A percentile compares a stretch with the other conserved stretches of the same genome.
Conservation (phyloP, 306 rosid genomes). For the Castanopsis chinensis region DNA sequence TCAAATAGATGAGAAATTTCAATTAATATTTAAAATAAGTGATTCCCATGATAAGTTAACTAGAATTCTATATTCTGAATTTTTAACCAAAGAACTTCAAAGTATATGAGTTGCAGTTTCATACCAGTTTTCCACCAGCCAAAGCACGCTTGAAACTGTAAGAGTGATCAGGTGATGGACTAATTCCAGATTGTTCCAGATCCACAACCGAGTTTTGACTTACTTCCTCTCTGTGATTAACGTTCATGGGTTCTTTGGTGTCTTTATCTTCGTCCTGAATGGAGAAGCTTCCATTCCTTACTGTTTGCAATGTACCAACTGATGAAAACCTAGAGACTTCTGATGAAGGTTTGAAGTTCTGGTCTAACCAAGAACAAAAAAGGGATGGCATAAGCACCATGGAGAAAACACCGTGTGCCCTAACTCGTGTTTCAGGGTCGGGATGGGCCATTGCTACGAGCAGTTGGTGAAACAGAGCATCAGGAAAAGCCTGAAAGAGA, state of each 20-base stretch:
- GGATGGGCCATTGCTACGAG: constrained; percentile 86
- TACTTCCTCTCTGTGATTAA: constrained; percentile 32
- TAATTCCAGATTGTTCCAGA: constrained; percentile 31
- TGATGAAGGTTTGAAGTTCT: constrained; percentile 31
- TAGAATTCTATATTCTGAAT: background rate
- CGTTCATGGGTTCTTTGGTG: constrained; percentile 32
- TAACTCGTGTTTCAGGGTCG: constrained; percentile 77
- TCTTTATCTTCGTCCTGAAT: constrained; percentile 33
- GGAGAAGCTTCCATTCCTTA: constrained; percentile 43
- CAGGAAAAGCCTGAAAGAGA: constrained; percentile 80
- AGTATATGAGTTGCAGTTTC: constrained; percentile 7
- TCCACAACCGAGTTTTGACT: constrained; percentile 27
- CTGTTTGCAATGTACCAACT: constrained; percentile 28
- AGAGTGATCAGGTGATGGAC: constrained; percentile 30
- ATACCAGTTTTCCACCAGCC: constrained; percentile 59
- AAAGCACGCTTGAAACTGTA: constrained; percentile 43
- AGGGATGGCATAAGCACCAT: constrained; percentile 74
- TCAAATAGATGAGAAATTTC: constrained; percentile 18
- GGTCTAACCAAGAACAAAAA: constrained; percentile 42
- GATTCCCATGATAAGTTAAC: background rate
- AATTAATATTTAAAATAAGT: constrained; percentile 15
- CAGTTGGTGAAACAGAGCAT: constrained; percentile 89
- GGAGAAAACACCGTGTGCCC: constrained; percentile 79
- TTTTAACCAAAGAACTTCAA: background rate
- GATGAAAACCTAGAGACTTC: constrained; percentile 32